phyloP scores from a whole-genome alignment of 2,329 filamentous ascomycete species.

The Ophiostoma quercus region DNA sequence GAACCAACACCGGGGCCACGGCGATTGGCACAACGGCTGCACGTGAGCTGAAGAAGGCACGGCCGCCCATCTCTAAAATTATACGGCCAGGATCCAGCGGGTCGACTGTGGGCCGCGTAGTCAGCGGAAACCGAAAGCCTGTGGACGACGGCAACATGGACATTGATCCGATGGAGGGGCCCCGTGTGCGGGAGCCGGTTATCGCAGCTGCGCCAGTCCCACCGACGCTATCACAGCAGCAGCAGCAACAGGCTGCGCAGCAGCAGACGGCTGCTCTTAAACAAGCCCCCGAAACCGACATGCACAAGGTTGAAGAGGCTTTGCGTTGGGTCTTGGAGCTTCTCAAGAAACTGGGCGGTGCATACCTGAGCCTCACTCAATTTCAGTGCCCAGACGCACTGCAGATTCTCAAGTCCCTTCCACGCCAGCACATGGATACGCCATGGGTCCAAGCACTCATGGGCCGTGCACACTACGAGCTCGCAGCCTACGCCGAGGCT shows the following conservation, averaged over 20 bases:
- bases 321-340: conserved; percentile 72
- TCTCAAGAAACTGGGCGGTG: conserved; percentile 73
- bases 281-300: conserved; percentile 46
- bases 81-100: conserved; percentile 61
- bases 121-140: conserved; percentile 84
- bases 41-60: conserved; percentile 78
- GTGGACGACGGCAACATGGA: conserved; percentile 62
- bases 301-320: conserved; percentile 65
- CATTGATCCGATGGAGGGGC: conserved; percentile 59
- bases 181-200: conserved; percentile 23
- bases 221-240: conserved; percentile 20
- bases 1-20: conserved; percentile 54
- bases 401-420: conserved; percentile 64
- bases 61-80: conserved; percentile 62
- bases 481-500: conserved; percentile 76
- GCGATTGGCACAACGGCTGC: conserved; percentile 55
- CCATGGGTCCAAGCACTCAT: conserved; percentile 91
- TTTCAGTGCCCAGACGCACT: conserved; percentile 77
- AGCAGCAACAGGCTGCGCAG: conserved; percentile 10
- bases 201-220: conserved; percentile 12
- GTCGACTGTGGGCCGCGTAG: conserved; percentile 74
- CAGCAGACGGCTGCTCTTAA: conserved; percentile 32
- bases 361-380: conserved; percentile 70
- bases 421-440: conserved; percentile 73
- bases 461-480: conserved; percentile 86